Percentiles rank a stretch among this genome's conserved stretches.
These are phyloP conservation scores for Sarocladium kiliense DNA, from an alignment of 2,329 filamentous ascomycete genomes.

Conservation along the genomic window DNA sequence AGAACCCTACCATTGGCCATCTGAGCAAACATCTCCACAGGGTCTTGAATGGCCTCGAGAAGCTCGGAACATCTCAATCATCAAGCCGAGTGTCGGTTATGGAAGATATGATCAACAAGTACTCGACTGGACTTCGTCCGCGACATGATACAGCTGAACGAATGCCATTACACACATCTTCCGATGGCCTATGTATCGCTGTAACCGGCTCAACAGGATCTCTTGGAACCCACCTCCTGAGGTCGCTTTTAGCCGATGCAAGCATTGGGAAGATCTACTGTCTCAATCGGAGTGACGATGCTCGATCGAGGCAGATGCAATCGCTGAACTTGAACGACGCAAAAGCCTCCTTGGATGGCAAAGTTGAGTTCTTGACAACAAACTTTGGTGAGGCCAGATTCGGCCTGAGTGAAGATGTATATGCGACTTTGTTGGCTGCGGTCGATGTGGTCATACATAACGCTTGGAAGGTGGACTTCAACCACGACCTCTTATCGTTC, in stretches of 20 bases:
- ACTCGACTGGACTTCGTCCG: slow-evolving; percentile 21
- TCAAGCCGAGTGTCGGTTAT: neutral
- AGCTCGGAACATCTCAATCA: slow-evolving; percentile 12
- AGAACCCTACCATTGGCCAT: slow-evolving; percentile 20
- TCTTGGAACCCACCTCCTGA: slow-evolving; percentile 70
- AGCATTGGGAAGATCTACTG: slow-evolving; percentile 15
- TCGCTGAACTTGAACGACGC: neutral
- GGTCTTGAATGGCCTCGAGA: slow-evolving; percentile 16
- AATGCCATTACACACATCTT: slow-evolving; percentile 14
- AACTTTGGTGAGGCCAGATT: slow-evolving; percentile 1
- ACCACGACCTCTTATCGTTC: slow-evolving; percentile 10
- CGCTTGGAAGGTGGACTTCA: slow-evolving; percentile 13
- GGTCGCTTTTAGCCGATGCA: slow-evolving; percentile 20
- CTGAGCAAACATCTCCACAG: neutral
- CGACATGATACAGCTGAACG: slow-evolving; percentile 16
- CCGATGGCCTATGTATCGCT: slow-evolving; percentile 56
- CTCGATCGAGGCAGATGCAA: neutral
- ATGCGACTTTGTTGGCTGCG: slow-evolving; percentile 2
- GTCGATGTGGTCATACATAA: slow-evolving; percentile 12
- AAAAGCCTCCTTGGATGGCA: neutral
- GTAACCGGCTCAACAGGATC: slow-evolving; percentile 87
- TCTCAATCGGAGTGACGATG: slow-evolving; percentile 18
- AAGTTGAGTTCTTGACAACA: slow-evolving; percentile 9
- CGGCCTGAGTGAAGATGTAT: slow-evolving; percentile 6
- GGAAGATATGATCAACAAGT: slow-evolving; percentile 12